These are phyloP conservation scores for Beta vulgaris DNA, from an alignment of 148 eudicot genomes.

Conservation along the genomic window DNA sequence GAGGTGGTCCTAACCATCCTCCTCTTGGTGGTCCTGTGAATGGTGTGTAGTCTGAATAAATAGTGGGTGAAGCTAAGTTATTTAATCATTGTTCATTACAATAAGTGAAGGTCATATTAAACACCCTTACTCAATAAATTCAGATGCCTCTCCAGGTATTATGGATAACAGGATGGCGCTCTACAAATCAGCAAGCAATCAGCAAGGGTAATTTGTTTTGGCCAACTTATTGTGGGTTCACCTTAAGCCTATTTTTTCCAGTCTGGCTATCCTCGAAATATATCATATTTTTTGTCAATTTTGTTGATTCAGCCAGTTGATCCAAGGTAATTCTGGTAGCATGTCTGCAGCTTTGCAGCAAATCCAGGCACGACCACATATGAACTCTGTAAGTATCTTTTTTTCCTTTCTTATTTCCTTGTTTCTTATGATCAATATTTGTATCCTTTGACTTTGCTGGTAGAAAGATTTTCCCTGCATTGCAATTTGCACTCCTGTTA, in stretches of 20 bases:
- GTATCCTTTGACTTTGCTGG: not conserved
- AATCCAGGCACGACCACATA: constrained; percentile 78
- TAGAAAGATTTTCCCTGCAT: constrained; percentile 6
- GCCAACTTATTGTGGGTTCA: not conserved
- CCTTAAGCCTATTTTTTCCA: not conserved
- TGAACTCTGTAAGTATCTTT: constrained; percentile 51
- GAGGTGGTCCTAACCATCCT: constrained; percentile 89
- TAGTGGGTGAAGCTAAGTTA: constrained; percentile 50
- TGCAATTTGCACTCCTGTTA: not conserved
- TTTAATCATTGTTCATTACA: constrained; percentile 33
- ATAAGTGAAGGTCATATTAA: constrained; percentile 53
- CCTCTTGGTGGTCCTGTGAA: constrained; percentile 69
- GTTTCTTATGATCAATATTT: not conserved
- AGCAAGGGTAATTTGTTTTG: constrained; percentile 60
- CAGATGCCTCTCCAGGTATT: constrained; percentile 60
- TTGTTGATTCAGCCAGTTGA: constrained; percentile 79
- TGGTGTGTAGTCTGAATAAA: constrained; percentile 54
- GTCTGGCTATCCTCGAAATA: constrained; percentile 14
- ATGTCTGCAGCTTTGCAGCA: constrained; percentile 92
- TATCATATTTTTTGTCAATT: constrained; percentile 25
- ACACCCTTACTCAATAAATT: constrained; percentile 55
- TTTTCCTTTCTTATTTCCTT: constrained; percentile 1
- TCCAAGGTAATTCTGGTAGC: constrained; percentile 75
- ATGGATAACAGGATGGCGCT: constrained; percentile 92
- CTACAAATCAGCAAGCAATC: constrained; percentile 72